A percentile compares a stretch with the other conserved stretches of the same genome.
Evolutionary conservation across 345 rosid genomes (phyloP).

Genomic region (Murraya koenigii): DNA sequence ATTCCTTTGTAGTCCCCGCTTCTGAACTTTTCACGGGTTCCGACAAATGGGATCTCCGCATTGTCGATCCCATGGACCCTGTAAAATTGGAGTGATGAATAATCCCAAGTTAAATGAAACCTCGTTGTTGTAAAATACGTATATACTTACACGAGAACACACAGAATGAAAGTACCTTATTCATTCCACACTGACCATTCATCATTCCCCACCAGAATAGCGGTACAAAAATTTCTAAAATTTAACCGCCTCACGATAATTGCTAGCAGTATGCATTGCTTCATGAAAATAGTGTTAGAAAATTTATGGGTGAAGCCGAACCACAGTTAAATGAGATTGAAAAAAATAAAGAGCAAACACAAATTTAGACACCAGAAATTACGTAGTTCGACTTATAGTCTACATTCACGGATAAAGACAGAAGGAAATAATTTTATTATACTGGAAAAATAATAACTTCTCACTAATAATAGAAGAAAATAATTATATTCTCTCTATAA

Average conservation of each 20-base stretch:
- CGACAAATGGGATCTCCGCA: constrained; percentile 38
- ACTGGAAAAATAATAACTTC: too few relatives aligned
- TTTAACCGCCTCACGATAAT: constrained; percentile 14
- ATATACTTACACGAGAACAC: not conserved
- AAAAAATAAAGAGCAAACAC: too few relatives aligned
- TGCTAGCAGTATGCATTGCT: not conserved
- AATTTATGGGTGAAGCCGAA: too few relatives aligned
- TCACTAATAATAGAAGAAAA: too few relatives aligned
- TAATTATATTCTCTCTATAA: too few relatives aligned
- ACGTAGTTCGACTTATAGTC: too few relatives aligned
- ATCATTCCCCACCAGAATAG: constrained; percentile 19
- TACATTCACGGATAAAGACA: too few relatives aligned
- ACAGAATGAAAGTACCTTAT: constrained; percentile 19
- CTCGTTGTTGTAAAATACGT: not conserved
- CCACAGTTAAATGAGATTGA: too few relatives aligned
- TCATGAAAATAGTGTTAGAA: too few relatives aligned
- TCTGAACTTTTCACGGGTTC: constrained; percentile 17
- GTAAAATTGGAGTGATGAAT: not conserved
- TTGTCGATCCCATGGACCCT: constrained; percentile 26
- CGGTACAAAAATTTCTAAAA: constrained; percentile 22
- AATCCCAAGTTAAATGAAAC: not conserved
- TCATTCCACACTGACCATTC: constrained; percentile 16
- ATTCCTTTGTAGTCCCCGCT: not conserved
- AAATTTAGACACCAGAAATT: too few relatives aligned
- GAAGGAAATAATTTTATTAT: too few relatives aligned